Conservation (phyloP, 257 asterid species). For the Penstemon davidsonii region DNA sequence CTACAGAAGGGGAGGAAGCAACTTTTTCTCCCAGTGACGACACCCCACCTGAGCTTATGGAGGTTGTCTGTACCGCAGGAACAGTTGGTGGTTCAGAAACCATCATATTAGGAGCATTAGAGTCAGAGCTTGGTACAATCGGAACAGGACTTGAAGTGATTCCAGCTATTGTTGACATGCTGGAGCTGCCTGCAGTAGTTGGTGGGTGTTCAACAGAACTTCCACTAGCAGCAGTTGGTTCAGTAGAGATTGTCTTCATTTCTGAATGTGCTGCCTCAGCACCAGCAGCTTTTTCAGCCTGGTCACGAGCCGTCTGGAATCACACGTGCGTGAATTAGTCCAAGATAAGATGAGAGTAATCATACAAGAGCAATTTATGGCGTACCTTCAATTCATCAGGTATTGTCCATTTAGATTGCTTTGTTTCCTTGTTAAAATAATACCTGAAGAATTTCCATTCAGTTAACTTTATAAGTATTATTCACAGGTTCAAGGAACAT, state of each 20-base stretch:
- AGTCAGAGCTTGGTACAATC: conserved; percentile 50
- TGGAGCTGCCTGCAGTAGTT: conserved; percentile 48
- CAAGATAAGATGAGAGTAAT: conserved; percentile 18
- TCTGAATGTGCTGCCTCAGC: conserved; percentile 51
- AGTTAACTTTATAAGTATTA: conserved; percentile 21
- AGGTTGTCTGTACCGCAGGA: conserved; percentile 44
- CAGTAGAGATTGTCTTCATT: conserved; percentile 38
- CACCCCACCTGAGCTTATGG: conserved; percentile 39
- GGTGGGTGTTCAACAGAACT: conserved; percentile 47
- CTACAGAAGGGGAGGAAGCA: conserved; percentile 51
- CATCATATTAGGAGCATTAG: conserved; percentile 46
- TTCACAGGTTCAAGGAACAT: conserved; percentile 15
- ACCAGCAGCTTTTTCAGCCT: conserved; percentile 63
- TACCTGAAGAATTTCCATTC: conserved; percentile 53
- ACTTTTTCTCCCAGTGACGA: conserved; percentile 45
- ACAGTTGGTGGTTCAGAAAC: conserved; percentile 55
- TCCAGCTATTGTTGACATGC: conserved; percentile 43
- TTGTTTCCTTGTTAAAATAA: conserved; percentile 94
- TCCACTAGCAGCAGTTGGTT: conserved; percentile 41
- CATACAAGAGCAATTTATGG: conserved; percentile 10
- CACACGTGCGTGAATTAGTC: conserved; percentile 36
- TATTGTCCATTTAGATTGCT: conserved; percentile 91
- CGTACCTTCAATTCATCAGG: conserved; percentile 93
- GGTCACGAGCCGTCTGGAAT: conserved; percentile 88
- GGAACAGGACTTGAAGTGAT: conserved; percentile 58